Evolutionary conservation across 2,329 filamentous ascomycete species (phyloP).

Genomic region (Phoma sp.): DNA sequence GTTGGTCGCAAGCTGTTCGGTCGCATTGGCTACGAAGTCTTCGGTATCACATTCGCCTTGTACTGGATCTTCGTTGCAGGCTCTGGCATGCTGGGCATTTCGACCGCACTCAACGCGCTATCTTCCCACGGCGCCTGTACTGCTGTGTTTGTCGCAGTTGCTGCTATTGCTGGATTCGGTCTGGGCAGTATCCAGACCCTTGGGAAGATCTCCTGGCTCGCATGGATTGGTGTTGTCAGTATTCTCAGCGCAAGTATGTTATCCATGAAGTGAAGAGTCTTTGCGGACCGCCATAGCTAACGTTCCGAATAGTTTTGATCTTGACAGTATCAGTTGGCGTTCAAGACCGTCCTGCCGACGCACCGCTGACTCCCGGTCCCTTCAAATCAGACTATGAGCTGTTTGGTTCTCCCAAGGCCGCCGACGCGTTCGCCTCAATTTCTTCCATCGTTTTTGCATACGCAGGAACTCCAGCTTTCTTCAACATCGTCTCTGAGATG

Average conservation of each 20-base stretch:
- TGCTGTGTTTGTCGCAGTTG: conserved; percentile 69
- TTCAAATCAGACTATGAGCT: conserved; percentile 33
- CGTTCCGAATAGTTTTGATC: too few relatives aligned
- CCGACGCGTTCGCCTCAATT: conserved; percentile 29
- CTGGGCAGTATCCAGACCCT: conserved; percentile 54
- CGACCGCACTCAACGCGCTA: conserved; percentile 56
- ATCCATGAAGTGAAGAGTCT: too few relatives aligned
- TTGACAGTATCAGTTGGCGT: conserved; percentile 37
- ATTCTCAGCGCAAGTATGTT: too few relatives aligned
- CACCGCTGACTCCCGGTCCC: conserved; percentile 28
- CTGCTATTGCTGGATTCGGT: conserved; percentile 63
- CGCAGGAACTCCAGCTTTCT: conserved; percentile 70
- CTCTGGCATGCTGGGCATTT: conserved; percentile 68
- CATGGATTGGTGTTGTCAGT: conserved; percentile 33
- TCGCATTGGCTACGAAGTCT: conserved; percentile 58
- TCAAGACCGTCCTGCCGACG: conserved; percentile 33
- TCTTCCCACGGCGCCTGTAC: conserved; percentile 68
- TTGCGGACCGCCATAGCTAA: too few relatives aligned
- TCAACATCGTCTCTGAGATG: conserved; percentile 71
- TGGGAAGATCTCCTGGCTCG: conserved; percentile 34
- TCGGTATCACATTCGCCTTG: conserved; percentile 48
- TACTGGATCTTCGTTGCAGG: conserved; percentile 67
- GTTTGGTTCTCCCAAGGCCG: conserved; percentile 22
- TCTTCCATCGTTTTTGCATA: conserved; percentile 36
- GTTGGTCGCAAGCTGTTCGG: conserved; percentile 64